Evolutionary conservation across 805 yeast genomes (phyloP).

Genomic region (Wickerhamiella qilinensis): DNA sequence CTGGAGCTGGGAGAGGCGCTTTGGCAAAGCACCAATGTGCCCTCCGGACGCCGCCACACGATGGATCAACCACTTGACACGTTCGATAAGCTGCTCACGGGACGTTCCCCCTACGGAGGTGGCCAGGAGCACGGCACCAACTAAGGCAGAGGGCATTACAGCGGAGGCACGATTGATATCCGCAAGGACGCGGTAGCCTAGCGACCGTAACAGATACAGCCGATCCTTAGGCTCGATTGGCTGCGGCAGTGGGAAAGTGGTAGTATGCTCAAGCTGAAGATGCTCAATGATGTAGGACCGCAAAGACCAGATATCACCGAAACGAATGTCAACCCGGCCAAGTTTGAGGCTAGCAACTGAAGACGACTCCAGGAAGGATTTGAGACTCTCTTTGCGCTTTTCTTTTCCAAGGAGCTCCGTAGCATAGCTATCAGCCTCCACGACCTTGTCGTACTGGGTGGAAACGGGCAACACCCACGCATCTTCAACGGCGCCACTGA

Average conservation of each 20-base stretch:
- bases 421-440: conserved; percentile 38
- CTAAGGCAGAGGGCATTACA: conserved; percentile 37
- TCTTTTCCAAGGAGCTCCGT: conserved; percentile 42
- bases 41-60: conserved; percentile 25
- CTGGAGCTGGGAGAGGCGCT: conserved; percentile 11
- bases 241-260: conserved; percentile 4
- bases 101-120: conserved; percentile 26
- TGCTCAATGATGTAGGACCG: conserved; percentile 20
- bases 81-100: conserved; percentile 19
- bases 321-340: conserved; percentile 28
- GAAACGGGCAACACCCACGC: conserved; percentile 37
- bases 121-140: conserved; percentile 31
- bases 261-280: conserved; percentile 11
- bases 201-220: conserved; percentile 26
- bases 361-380: conserved; percentile 22
- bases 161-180: conserved; percentile 35
- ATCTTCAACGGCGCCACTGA: conserved; percentile 27
- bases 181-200: conserved; percentile 38
- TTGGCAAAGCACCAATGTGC: conserved; percentile 23
- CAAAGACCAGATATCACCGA: conserved; percentile 28
- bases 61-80: conserved; percentile 23
- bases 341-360: conserved; percentile 20
- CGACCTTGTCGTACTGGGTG: conserved; percentile 43
- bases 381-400: conserved; percentile 36
- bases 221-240: conserved; percentile 8